Evolutionary conservation across 352 stramenopile species (phyloP).

Genomic region (Phytophthora parvispora): DNA sequence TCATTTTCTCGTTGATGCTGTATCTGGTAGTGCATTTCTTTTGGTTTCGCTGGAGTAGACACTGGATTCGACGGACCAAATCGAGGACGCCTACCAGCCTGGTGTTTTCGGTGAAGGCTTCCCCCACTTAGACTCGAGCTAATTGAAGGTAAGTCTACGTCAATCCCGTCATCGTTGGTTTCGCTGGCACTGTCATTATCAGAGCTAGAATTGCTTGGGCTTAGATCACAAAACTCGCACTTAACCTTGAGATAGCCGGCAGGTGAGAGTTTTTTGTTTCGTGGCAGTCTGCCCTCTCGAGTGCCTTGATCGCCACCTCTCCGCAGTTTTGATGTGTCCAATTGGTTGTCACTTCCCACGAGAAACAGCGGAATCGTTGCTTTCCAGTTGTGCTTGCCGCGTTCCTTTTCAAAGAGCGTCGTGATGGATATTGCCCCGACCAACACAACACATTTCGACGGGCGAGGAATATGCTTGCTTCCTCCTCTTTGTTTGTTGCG

Average conservation of each 20-base stretch:
- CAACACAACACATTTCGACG: slow-evolving; percentile 17
- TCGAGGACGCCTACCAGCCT: background rate
- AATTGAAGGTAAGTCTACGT: slow-evolving; percentile 15
- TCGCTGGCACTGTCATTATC: background rate
- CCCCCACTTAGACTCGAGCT: background rate
- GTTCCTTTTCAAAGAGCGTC: slow-evolving; percentile 5
- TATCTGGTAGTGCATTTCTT: background rate
- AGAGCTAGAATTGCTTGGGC: background rate
- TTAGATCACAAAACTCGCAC: slow-evolving; percentile 24
- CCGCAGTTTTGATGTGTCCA: background rate
- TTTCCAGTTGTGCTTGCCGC: slow-evolving; percentile 9
- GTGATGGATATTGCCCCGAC: slow-evolving; percentile 14
- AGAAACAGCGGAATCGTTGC: slow-evolving; percentile 27
- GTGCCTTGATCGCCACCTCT: background rate
- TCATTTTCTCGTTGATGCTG: background rate
- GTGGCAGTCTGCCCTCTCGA: background rate
- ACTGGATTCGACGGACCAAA: background rate
- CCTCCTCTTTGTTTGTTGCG: slow-evolving; percentile 13
- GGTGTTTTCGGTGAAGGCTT: background rate
- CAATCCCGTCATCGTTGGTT: slow-evolving; percentile 5
- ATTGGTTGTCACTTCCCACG: background rate
- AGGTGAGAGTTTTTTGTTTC: background rate
- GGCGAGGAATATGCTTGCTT: slow-evolving; percentile 6
- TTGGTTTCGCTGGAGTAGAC: background rate
- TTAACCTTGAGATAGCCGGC: slow-evolving; percentile 37